These are phyloP conservation scores for Ustilago bromivora DNA, from an alignment of 1,284 basidiomycete genomes.

Conservation along the genomic window DNA sequence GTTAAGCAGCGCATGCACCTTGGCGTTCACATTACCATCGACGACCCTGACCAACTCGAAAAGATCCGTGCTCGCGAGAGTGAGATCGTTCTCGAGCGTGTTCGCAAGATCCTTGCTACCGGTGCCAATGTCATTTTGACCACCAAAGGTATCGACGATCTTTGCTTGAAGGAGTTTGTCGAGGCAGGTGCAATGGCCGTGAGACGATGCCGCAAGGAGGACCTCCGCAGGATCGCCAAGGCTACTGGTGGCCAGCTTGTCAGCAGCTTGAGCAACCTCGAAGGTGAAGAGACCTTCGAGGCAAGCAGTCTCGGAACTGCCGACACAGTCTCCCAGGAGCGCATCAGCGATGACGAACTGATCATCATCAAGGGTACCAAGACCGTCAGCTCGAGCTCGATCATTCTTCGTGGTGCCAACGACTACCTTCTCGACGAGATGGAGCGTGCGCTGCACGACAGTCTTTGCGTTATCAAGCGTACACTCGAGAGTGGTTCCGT, in stretches of 20 bases:
- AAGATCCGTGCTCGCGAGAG: constrained; percentile 94
- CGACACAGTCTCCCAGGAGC: constrained; percentile 96
- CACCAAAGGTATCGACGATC: constrained; percentile 98
- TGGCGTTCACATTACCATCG: constrained; percentile 96
- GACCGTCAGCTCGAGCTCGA: constrained; percentile 90
- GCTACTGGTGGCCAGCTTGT: constrained; percentile 95
- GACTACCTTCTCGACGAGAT: constrained; percentile 99
- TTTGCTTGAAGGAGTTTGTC: constrained; percentile 98
- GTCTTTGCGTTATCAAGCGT: constrained; percentile 93
- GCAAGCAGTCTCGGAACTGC: constrained; percentile 87
- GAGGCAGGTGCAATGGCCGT: constrained; percentile 99
- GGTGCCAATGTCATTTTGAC: constrained; percentile 98
- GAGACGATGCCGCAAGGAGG: constrained; percentile 96
- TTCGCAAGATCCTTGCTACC: constrained; percentile 93
- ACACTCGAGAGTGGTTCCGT: constrained; percentile 96
- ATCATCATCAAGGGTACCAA: constrained; percentile 98
- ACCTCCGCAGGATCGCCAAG: constrained; percentile 94
- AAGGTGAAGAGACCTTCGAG: constrained; percentile 98
- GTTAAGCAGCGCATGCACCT: constrained; percentile 98
- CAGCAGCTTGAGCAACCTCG: constrained; percentile 92
- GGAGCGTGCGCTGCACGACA: constrained; percentile 96
- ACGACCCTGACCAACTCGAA: constrained; percentile 93
- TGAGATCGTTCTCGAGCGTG: constrained; percentile 95
- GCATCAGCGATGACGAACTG: constrained; percentile 97
- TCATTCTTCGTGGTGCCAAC: constrained; percentile 95